Conservation (phyloP, 768 basidiomycete genomes). For the Steccherinum ochraceum region DNA sequence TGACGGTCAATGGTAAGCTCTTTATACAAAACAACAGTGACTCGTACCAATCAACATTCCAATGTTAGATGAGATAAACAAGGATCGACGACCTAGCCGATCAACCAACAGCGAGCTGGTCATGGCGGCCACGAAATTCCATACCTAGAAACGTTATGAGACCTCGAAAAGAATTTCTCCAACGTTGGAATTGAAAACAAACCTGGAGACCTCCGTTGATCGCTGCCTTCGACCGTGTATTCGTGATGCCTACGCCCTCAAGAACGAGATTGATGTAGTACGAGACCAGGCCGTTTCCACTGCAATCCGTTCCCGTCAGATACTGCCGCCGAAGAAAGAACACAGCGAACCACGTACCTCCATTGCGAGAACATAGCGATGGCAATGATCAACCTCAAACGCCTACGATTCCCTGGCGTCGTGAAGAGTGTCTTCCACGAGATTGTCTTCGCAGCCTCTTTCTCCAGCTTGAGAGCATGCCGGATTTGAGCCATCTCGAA, state of each 20-base stretch:
- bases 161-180: too few relatives aligned
- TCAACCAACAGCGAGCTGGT: conserved; percentile 61
- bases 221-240: conserved; percentile 44
- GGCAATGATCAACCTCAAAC: conserved; percentile 61
- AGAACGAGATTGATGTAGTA: conserved; percentile 71
- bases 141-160: conserved; percentile 31
- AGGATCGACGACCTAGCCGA: conserved; percentile 56
- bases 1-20: not conserved
- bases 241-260: conserved; percentile 54
- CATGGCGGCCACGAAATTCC: conserved; percentile 57
- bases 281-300: conserved; percentile 64
- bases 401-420: conserved; percentile 61
- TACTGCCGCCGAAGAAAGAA: too few relatives aligned
- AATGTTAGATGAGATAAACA: conserved; percentile 60
- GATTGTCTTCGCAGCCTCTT: conserved; percentile 41
- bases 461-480: conserved; percentile 60
- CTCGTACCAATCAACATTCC: conserved; percentile 50
- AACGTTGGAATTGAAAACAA: not conserved
- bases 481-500: conserved; percentile 61
- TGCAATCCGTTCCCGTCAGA: too few relatives aligned
- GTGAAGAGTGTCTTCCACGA: conserved; percentile 48
- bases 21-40: not conserved
- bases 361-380: conserved; percentile 72
- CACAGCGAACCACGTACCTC: conserved; percentile 51
- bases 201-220: conserved; percentile 61